Base-by-base conservation (phyloP, 805 yeast genomes). In the Yarrowia sp. region DNA sequence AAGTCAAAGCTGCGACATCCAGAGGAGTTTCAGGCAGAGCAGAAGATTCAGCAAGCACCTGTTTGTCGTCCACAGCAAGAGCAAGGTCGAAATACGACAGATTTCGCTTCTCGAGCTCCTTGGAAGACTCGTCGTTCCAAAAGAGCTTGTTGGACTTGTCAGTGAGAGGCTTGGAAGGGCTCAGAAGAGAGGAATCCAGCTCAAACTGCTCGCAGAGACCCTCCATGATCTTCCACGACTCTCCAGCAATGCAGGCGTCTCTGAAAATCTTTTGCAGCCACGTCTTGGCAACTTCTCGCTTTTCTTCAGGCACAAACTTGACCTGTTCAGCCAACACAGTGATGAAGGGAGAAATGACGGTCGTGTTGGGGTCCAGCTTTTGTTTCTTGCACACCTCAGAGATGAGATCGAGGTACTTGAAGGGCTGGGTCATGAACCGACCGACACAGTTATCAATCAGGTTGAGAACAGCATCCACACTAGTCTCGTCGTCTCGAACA, bases 381-480 rank as follows among this genome's bases (percentile, higher is more conserved):
- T 65, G 65, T 2, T 33, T 52, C 19, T 64, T 62, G 26, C 40
- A 46, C 67, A 46, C 38, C 61, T 70, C 32, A 49, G 70, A 46
- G 33, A 84, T 79, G 62, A 74, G 67, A 71, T 93, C 98, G 62
- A 90, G 81, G 70, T 92, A 93, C 71, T 89, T 91, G 76, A 88
- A 95, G 0, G 98, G 98, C 0, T 91, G 76, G 67, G 83, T 81
- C 38, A 87, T 81, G 67, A 87, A 81, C 67, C 97, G 81, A 0
- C 90, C 79, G 32, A 91, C 80, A 0, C 90, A 78, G 73, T 92
- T 95, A 71, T 93, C 97, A 7, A 93, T 67, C 32, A 90, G 73
- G 11, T 77, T 77, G 1, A 66, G 63, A 3, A 72, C 36, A 2
- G 68, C 67, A 58, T 72, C 75, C 10, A 43, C 17, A 12, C 11